Evolutionary conservation across 2,329 filamentous ascomycete species (phyloP), one percentile per base, ranked within the genome.

Genomic region (Arachnomyces sp.): DNA sequence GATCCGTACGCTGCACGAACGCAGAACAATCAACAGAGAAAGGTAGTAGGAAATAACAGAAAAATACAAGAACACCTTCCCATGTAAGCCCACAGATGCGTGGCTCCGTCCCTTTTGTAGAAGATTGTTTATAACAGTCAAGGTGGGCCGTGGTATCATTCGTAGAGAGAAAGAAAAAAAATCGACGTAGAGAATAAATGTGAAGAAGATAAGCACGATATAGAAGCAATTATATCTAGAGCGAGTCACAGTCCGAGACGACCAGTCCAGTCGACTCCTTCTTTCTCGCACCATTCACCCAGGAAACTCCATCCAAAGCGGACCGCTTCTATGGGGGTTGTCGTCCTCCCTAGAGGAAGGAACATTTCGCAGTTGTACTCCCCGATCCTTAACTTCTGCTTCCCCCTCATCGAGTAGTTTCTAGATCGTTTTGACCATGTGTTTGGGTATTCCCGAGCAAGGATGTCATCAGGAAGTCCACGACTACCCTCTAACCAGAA

Each of bases 261-360:
- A 33, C 59, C 58, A 42, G 58, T 58, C 66, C 65, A 71, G 7
- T 64, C 58, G 12, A 72, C 54, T 11, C 58, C 60, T 54, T 73
- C 66, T 40, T 61, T 67, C 38, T 55, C 52, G 34, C 64, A 65
- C 65, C 67, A 74, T 43, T 71, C 66, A 13, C 56, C 57, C 43
- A 74, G 47, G 31, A 71, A 55, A n/a, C 54, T 53, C 46, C 59
- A 58, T 7, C 63, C 64, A 48, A 71, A 70, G 3, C 63, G 57
- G 7, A 68, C 63, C 7, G 64, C 64, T 45, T 73, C 69, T 14
- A 67, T 55, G 8, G 63, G 60, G 2, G 57, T 61, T 8, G 60
- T 66, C 36, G 60, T 62, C 5, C 60, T 59, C 12, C 64, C 62
- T 25, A 73, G 48, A 0, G 71, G 65, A 15, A 72, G 52, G 38